Evolutionary conservation across 2,329 filamentous ascomycete genomes (phyloP).

Genomic region (Plenodomus lindquistii): DNA sequence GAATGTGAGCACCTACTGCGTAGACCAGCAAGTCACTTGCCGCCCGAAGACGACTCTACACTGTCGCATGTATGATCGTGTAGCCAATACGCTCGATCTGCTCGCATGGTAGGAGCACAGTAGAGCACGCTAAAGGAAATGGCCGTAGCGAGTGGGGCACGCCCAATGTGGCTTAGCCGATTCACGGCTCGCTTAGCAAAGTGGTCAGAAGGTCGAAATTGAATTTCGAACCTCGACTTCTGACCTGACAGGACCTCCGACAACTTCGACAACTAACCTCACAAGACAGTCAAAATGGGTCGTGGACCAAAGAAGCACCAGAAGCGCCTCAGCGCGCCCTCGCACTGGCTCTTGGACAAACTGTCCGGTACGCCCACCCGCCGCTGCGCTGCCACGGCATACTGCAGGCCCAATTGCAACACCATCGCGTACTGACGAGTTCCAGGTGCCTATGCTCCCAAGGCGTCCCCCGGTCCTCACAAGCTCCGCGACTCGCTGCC

Average conservation of each 20-base stretch:
- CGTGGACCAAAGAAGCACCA: constrained; percentile 94
- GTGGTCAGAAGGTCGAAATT: constrained; percentile 14
- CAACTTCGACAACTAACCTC: constrained; percentile 41
- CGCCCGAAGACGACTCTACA: too few species aligned
- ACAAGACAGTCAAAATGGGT: constrained; percentile 61
- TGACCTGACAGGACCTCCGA: constrained; percentile 33
- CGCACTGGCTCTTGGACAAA: constrained; percentile 99
- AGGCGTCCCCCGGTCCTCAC: constrained; percentile 85
- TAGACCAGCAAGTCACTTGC: too few species aligned
- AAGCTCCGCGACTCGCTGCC: constrained; percentile 99
- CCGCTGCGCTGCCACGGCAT: constrained; percentile 46
- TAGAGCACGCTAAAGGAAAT: too few species aligned
- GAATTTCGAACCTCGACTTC: constrained; percentile 13
- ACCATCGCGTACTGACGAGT: constrained; percentile 20
- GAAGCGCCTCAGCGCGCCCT: constrained; percentile 98
- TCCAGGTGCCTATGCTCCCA: constrained; percentile 61
- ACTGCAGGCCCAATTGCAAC: constrained; percentile 35
- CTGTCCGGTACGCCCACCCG: constrained; percentile 70
- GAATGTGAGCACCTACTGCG: too few species aligned
- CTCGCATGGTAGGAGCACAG: background rate
- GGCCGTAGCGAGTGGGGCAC: background rate
- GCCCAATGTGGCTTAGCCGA: background rate
- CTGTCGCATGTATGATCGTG: too few species aligned
- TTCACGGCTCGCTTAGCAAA: constrained; percentile 12
- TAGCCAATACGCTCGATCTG: too few species aligned